Evolutionary conservation across 495 filamentous ascomycete genomes (phyloP), one percentile per base, ranked within the genome.

Genomic region (Aspergillus homomorphus): DNA sequence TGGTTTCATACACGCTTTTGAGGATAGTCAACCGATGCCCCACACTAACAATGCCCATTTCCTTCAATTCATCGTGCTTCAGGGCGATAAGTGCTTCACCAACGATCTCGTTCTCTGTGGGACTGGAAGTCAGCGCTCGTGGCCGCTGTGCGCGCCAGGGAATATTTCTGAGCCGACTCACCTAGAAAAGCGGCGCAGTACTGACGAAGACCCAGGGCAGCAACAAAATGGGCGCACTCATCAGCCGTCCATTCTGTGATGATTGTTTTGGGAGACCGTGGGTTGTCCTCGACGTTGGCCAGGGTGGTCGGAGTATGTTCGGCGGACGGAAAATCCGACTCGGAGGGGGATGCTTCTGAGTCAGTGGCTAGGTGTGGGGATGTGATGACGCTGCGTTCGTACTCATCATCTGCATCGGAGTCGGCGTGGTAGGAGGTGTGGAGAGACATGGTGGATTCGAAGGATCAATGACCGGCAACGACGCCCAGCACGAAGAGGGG

Each of bases 11-110:
- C 38, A 98, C 90, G 60, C 83, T 89, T 75, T 96, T 97, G 50
- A 98, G 80, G 44, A 98, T 94, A 2, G 92, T 96, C 58, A 98
- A 80, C 24, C 94, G 87, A 73, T 98, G 94, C 4, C 94, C 94
- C 41, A 96, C 89, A 70, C 93, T 96, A 53, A 79, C 77, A 62
- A 98, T 87, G 42, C 91, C 91, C 85, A 98, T 93, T 67, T 96
- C 88, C 72, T 92, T 96, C 68, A 98, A 76, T 66, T 97, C 93
- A 46, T 94, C 90, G 71, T 98, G 94, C 60, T 88, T 87, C 53
- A 98, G 75, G 30, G 89, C 90, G 60, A 98, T 82, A 52, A 98
- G 78, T 44, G 90, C 93, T 69, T 97, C 91, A 50, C 94, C 94
- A 43, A 92, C 87, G 65, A 98, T 92, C 54, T 89, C 91, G 66